Conservation (phyloP, 306 rosid genomes). For the Prunus kanzakura region DNA sequence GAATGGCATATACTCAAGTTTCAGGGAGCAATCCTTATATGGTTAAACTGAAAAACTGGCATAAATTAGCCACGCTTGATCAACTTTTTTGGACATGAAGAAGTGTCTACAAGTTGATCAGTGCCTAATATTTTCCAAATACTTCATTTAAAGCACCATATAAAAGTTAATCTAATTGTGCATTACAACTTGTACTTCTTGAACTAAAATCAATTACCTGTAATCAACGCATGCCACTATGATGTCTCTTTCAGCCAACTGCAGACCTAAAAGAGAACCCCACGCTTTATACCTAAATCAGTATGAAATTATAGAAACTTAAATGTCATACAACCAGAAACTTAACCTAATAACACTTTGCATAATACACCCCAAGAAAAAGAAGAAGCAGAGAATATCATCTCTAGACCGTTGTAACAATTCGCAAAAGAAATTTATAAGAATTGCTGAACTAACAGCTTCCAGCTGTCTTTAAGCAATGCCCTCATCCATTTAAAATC, state of each 20-base stretch:
- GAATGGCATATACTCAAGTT: neutral
- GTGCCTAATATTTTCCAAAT: neutral
- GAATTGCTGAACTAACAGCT: neutral
- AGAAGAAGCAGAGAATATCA: neutral
- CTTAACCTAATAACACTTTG: neutral
- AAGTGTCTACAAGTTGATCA: neutral
- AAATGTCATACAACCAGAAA: constrained; percentile 12
- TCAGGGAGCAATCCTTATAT: neutral
- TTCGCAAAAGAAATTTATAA: neutral
- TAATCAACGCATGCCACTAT: constrained; percentile 91
- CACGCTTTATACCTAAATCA: constrained; percentile 90
- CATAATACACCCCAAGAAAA: neutral
- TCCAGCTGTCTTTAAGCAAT: neutral
- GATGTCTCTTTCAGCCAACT: constrained; percentile 83
- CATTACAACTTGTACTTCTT: constrained; percentile 37
- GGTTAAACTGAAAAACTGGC: neutral
- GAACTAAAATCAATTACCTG: constrained; percentile 67
- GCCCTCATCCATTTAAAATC: constrained; percentile 21
- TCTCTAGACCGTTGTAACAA: neutral
- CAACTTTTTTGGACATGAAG: neutral
- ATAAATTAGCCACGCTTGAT: neutral
- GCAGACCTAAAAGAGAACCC: constrained; percentile 89
- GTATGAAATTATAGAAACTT: constrained; percentile 29
- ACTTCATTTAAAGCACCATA: constrained; percentile 13
- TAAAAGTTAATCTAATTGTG: constrained; percentile 22